These are phyloP conservation scores for Pichia ethanolica DNA, from an alignment of 805 yeast genomes.

Conservation along the genomic window DNA sequence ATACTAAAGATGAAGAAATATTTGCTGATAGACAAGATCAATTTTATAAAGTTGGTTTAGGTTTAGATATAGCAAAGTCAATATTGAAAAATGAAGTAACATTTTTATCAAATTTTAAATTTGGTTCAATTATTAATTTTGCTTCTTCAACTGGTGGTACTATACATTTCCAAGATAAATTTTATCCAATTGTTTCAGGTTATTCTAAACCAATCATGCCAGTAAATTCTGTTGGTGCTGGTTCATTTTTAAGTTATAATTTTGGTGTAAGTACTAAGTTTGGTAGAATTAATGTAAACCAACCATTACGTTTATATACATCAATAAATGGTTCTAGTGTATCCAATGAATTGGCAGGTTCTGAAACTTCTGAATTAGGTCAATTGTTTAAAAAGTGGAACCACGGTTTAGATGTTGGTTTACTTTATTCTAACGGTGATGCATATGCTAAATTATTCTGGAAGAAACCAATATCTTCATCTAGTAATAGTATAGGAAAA, in stretches of 20 bases:
- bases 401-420: slow-evolving; percentile 12
- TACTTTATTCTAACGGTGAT: slow-evolving; percentile 10
- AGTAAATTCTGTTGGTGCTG: slow-evolving; percentile 8
- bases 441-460: slow-evolving; percentile 10
- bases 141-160: slow-evolving; percentile 16
- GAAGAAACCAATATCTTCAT: slow-evolving; percentile 1
- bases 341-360: slow-evolving; percentile 2
- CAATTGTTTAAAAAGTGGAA: background rate
- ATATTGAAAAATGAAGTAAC: slow-evolving; percentile 40
- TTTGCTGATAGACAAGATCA: slow-evolving; percentile 14
- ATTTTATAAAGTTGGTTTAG: slow-evolving; percentile 32
- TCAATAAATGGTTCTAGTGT: slow-evolving; percentile 8
- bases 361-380: background rate
- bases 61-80: slow-evolving; percentile 31
- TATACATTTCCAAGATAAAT: slow-evolving; percentile 68
- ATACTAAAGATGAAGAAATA: slow-evolving; percentile 3
- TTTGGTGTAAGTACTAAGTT: slow-evolving; percentile 8
- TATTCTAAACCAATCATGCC: slow-evolving; percentile 15
- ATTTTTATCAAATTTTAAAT: slow-evolving; percentile 38
- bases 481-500: background rate
- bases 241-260: slow-evolving; percentile 10
- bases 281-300: slow-evolving; percentile 3
- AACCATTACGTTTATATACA: slow-evolving; percentile 12
- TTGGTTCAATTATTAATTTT: slow-evolving; percentile 50
- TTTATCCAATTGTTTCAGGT: slow-evolving; percentile 47